Conservation (phyloP, 2,329 filamentous ascomycete genomes). For the Parafenestella ontariensis region DNA sequence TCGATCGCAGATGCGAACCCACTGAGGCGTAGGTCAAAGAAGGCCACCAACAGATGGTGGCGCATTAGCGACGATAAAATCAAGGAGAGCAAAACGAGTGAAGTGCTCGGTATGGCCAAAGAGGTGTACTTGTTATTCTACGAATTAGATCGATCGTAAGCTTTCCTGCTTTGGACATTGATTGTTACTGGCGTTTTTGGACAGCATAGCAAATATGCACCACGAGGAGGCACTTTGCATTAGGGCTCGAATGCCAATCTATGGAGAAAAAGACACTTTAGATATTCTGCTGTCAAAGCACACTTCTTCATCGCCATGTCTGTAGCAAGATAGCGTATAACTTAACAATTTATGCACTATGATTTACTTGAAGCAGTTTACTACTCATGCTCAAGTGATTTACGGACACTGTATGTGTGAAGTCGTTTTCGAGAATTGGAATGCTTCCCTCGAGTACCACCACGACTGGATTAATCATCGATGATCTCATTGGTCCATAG, state of each 20-base stretch:
- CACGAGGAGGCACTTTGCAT: background rate
- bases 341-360: background rate
- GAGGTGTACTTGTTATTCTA: constrained; percentile 98
- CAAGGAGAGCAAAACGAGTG: constrained; percentile 89
- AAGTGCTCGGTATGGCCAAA: constrained; percentile 90
- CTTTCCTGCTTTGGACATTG: background rate
- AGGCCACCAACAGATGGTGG: constrained; percentile 85
- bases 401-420: background rate
- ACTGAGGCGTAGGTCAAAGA: constrained; percentile 63
- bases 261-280: background rate
- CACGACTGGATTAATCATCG: constrained; percentile 28
- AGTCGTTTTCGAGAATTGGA: too few relatives aligned
- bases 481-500: constrained; percentile 24
- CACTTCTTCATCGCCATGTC: background rate
- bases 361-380: too few relatives aligned
- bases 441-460: background rate
- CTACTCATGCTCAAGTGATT: too few relatives aligned
- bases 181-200: background rate
- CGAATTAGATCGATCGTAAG: constrained; percentile 68
- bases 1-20: constrained; percentile 55
- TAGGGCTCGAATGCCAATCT: background rate
- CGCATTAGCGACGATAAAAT: constrained; percentile 97
- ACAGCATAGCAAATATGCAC: background rate
- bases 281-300: background rate
- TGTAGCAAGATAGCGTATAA: background rate